A percentile compares a stretch with the other conserved stretches of the same genome.
These are phyloP conservation scores for Lojkania enalia DNA, from an alignment of 2,329 filamentous ascomycete genomes.

Conservation along the genomic window DNA sequence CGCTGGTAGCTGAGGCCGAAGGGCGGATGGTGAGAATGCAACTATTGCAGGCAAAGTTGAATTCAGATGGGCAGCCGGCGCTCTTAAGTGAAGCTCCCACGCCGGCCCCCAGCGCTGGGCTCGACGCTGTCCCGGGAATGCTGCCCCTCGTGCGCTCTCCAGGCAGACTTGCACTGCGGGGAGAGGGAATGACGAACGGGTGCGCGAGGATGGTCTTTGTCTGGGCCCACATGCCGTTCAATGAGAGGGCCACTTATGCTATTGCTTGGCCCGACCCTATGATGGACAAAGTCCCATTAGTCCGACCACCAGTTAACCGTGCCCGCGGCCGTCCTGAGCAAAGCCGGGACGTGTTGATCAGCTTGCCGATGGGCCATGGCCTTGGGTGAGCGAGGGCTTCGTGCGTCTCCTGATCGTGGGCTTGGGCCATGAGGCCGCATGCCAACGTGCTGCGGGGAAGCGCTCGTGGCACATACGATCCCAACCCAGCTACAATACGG, in stretches of 20 bases:
- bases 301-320: slow-evolving; percentile 12
- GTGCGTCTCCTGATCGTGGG: too few species aligned
- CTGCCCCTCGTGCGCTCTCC: slow-evolving; percentile 29
- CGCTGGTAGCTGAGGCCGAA: too few species aligned
- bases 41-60: neutral
- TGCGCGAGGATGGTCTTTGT: slow-evolving; percentile 32
- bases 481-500: too few species aligned
- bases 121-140: slow-evolving; percentile 2
- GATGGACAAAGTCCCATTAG: slow-evolving; percentile 17
- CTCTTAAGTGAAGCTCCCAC: slow-evolving; percentile 14
- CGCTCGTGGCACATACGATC: too few species aligned
- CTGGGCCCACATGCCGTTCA: slow-evolving; percentile 26
- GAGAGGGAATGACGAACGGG: slow-evolving; percentile 34
- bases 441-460: too few species aligned
- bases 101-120: neutral
- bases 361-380: neutral
- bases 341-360: neutral
- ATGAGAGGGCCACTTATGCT: slow-evolving; percentile 11
- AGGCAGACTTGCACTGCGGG: slow-evolving; percentile 26
- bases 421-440: too few species aligned
- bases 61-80: neutral
- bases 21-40: neutral
- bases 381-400: too few species aligned
- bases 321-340: slow-evolving; percentile 2
- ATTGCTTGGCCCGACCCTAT: slow-evolving; percentile 10